Percentiles rank a stretch among this genome's conserved stretches.
phyloP scores from a whole-genome alignment of 2,329 filamentous ascomycete species.

The Nothopassalora personata region DNA sequence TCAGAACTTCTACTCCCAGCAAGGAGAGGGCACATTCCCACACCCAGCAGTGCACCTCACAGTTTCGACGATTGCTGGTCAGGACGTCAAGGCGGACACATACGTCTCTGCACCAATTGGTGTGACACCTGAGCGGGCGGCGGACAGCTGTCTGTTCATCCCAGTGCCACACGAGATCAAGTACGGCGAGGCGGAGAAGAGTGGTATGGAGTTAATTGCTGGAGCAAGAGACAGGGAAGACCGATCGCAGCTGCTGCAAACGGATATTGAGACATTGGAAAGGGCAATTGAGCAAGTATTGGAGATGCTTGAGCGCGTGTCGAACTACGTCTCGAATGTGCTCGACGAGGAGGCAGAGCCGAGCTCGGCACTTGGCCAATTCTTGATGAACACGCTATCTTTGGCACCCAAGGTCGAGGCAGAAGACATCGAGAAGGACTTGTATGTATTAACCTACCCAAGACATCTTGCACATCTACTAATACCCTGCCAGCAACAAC shows the following conservation, averaged over 20 bases:
- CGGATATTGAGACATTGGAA: conserved; percentile 86
- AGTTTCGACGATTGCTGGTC: conserved; percentile 80
- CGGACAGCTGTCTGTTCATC: conserved; percentile 95
- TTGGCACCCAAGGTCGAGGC: conserved; percentile 92
- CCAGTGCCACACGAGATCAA: conserved; percentile 92
- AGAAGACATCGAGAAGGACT: conserved; percentile 88
- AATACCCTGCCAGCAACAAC: conserved; percentile 65
- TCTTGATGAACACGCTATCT: conserved; percentile 86
- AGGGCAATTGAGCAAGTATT: conserved; percentile 81
- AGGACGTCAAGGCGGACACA: conserved; percentile 82
- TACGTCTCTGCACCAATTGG: conserved; percentile 96
- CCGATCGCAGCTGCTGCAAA: conserved; percentile 66
- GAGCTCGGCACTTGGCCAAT: conserved; percentile 87
- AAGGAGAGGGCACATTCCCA: conserved; percentile 93
- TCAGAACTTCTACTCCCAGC: conserved; percentile 98
- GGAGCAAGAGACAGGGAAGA: conserved; percentile 74
- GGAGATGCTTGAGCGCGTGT: conserved; percentile 83
- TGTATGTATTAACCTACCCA: conserved; percentile 48
- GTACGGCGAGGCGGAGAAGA: conserved; percentile 74
- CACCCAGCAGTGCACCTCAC: conserved; percentile 97
- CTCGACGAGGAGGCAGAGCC: conserved; percentile 89
- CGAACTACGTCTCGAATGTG: conserved; percentile 86
- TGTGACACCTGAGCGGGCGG: conserved; percentile 87
- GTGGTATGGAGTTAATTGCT: conserved; percentile 75
- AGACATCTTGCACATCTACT: conserved; percentile 4